Conservation (phyloP, 2,329 filamentous ascomycete species). For the Tolypocladium nubicola region DNA sequence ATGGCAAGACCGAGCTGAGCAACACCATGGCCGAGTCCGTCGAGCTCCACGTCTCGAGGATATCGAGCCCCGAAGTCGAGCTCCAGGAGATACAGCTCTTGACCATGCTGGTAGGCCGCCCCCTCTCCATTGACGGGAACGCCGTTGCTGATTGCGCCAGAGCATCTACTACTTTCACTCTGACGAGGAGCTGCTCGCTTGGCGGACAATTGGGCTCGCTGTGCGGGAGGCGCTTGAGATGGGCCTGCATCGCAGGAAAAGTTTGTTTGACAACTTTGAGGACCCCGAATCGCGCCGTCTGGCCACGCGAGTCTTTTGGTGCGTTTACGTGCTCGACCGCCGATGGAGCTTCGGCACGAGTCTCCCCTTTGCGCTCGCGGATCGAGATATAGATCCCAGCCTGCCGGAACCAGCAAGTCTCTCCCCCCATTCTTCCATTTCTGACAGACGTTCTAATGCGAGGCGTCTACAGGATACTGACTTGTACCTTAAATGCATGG, state of each 20-base stretch:
- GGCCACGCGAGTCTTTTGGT: conserved; percentile 35
- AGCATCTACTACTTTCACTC: conserved; percentile 32
- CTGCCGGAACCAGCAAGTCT: conserved; percentile 29
- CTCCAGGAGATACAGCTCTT: conserved; percentile 22
- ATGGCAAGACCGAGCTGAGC: conserved; percentile 18
- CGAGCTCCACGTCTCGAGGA: conserved; percentile 15
- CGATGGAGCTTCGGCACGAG: conserved; percentile 42
- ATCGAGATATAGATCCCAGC: conserved; percentile 37
- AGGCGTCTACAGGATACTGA: conserved; percentile 16
- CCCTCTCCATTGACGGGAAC: background rate
- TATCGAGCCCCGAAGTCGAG: conserved; percentile 17
- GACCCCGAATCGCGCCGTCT: conserved; percentile 17
- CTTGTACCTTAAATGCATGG: conserved; percentile 34
- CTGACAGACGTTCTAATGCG: background rate
- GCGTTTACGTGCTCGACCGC: conserved; percentile 38
- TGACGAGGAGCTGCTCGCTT: conserved; percentile 38
- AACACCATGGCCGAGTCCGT: conserved; percentile 17
- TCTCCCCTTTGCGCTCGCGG: conserved; percentile 35
- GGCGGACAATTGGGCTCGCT: conserved; percentile 35
- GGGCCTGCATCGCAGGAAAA: conserved; percentile 35
- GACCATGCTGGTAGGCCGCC: conserved; percentile 15
- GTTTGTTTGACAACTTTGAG: conserved; percentile 26
- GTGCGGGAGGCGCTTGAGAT: conserved; percentile 35
- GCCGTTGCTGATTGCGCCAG: conserved; percentile 6
- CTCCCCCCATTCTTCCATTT: fast-evolving